Evolutionary conservation across 192 early-diverging fungal species (phyloP), one percentile per base, ranked within the genome.

Genomic region (Coemansia sp.): DNA sequence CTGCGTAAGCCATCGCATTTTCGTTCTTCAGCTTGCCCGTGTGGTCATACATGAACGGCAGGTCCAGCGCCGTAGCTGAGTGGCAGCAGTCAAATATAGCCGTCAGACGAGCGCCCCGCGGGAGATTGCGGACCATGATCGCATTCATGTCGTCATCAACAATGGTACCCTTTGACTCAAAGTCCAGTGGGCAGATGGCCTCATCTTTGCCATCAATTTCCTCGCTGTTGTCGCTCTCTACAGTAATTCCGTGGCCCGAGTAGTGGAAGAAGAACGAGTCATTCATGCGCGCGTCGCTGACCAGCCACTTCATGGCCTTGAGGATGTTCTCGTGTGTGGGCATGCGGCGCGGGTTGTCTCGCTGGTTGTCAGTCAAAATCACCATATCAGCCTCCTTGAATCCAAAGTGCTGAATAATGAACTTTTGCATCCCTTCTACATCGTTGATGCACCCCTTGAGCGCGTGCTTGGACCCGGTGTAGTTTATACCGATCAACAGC

Each of bases 401-500:
- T 12, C 81, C 81, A 72, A 86, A 92, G 40, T 82, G 76, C 48
- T 80, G 68, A 0, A 82, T 83, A 56, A 93, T 71, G 53, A 93
- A 92, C 34, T 69, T 54, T 59, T 90, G 88, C 49, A 93, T 84
- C 71, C 90, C 90, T 26, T 79, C 71, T n/a, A 92, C 90, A 71
- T 93, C 91, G 63, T 92, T 92, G 76, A 92, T 88, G 71, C 91
- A 93, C 7, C 91, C 91, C 64, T 82, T 74, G 34, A 92, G 85
- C 66, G 85, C 74, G 56, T 81, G 79, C 58, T 74, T 72, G 49
- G 84, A 77, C 23, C 83, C 81, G 50, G 83, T 77, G 76, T 98
- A 98, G 70, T 98, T 98, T 76, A 96, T 93, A 20, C 95, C 95
- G 61, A 98, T 88, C 40, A 98, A 83, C 20, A 98, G 76, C 8